phyloP scores from a whole-genome alignment of 345 rosid species.

The Syzygium grande region DNA sequence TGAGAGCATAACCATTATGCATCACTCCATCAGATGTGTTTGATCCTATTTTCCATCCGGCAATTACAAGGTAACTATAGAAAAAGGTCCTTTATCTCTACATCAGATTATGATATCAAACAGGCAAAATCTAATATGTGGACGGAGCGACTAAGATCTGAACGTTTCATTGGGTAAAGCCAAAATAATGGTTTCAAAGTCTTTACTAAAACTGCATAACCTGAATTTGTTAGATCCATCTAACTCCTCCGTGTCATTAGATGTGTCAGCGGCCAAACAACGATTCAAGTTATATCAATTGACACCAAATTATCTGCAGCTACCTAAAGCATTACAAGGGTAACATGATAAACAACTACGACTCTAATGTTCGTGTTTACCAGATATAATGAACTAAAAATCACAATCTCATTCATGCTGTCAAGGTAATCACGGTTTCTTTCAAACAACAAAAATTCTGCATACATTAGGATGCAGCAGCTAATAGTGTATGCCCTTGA shows the following conservation, averaged over 20 bases:
- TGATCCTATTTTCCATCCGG: background rate
- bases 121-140: background rate
- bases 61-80: background rate
- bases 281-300: background rate
- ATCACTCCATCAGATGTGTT: background rate
- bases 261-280: background rate
- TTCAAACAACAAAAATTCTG: background rate
- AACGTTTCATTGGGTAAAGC: background rate
- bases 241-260: background rate
- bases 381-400: background rate
- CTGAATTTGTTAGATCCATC: background rate
- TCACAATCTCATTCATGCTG: background rate
- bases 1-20: background rate
- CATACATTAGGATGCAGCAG: background rate
- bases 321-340: background rate
- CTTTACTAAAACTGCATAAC: background rate
- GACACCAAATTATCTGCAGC: background rate
- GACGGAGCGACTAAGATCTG: background rate
- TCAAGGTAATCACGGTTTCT: background rate
- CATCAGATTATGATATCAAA: background rate
- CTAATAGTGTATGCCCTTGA: background rate
- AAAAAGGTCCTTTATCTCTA: background rate
- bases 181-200: background rate
- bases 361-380: background rate
- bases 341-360: background rate